phyloP scores from a whole-genome alignment of 2,329 filamentous ascomycete genomes.

The Aspergillus ochraceoroseus region DNA sequence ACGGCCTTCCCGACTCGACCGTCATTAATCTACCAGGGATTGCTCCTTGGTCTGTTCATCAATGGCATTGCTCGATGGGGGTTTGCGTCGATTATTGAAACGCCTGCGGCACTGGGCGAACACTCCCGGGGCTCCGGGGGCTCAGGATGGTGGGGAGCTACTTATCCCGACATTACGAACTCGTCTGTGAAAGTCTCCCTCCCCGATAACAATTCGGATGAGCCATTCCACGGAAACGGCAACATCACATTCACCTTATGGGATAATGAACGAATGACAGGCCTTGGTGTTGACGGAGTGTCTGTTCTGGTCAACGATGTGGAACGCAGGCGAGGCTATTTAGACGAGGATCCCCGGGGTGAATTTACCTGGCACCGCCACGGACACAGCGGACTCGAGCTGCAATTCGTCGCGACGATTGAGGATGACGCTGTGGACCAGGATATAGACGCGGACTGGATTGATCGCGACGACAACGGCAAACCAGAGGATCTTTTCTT shows the following conservation, averaged over 20 bases:
- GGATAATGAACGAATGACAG: constrained; percentile 38
- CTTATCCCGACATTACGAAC: constrained; percentile 52
- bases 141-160: constrained; percentile 40
- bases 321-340: constrained; percentile 55
- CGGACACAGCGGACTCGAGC: constrained; percentile 39
- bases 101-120: constrained; percentile 61
- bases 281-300: constrained; percentile 51
- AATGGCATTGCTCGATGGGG: constrained; percentile 94
- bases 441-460: constrained; percentile 11
- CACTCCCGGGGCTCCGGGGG: constrained; percentile 42
- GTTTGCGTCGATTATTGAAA: constrained; percentile 84
- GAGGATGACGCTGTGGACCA: constrained; percentile 21
- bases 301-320: constrained; percentile 61
- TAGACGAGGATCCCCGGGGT: constrained; percentile 46
- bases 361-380: constrained; percentile 50
- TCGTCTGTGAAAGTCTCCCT: constrained; percentile 44
- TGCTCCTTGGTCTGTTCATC: constrained; percentile 85
- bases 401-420: constrained; percentile 25
- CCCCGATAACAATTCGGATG: constrained; percentile 27
- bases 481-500: constrained; percentile 44
- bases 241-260: constrained; percentile 47
- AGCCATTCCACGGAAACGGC: constrained; percentile 39
- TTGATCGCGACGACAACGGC: constrained; percentile 24
- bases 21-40: constrained; percentile 78
- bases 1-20: constrained; percentile 85